phyloP scores from a whole-genome alignment of 495 filamentous ascomycete genomes.

The Podospora australis region DNA sequence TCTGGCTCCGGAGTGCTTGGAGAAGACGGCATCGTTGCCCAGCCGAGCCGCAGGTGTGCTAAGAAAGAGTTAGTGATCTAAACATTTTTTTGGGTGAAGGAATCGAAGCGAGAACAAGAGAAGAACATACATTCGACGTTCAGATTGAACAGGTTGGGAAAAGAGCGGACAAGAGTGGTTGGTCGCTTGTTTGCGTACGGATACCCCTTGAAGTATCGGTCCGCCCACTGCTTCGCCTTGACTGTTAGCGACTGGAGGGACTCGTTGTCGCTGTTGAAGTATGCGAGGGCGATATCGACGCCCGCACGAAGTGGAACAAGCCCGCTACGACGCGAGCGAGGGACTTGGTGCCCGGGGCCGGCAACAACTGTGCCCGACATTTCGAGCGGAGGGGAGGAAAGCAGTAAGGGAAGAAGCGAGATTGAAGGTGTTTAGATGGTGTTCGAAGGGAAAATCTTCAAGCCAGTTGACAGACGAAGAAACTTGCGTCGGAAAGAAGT shows the following conservation, averaged over 20 bases:
- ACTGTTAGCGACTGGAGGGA: slow-evolving; percentile 12
- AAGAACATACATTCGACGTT: slow-evolving; percentile 8
- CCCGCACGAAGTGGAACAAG: slow-evolving; percentile 13
- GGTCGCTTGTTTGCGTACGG: slow-evolving; percentile 12
- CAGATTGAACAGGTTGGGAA: slow-evolving; percentile 24
- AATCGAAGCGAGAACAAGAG: neutral
- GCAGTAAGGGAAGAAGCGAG: neutral
- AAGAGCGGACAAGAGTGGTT: slow-evolving; percentile 11
- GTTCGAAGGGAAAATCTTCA: neutral
- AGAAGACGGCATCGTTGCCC: slow-evolving; percentile 4
- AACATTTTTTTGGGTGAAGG: neutral
- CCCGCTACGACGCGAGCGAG: slow-evolving; percentile 10
- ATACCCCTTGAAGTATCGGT: slow-evolving; percentile 18
- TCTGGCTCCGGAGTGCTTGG: slow-evolving; percentile 9
- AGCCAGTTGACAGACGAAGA: neutral
- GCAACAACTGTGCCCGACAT: neutral
- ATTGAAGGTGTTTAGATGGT: neutral
- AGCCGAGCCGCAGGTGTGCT: slow-evolving; percentile 13
- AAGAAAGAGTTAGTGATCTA: neutral
- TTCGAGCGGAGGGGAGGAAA: neutral
- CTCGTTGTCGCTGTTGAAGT: slow-evolving; percentile 21
- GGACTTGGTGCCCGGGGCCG: neutral
- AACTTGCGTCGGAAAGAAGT: neutral
- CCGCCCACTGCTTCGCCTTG: slow-evolving; percentile 17
- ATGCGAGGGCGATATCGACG: slow-evolving; percentile 21